Percentiles rank a stretch among this genome's conserved stretches.
These are phyloP conservation scores for Lichtheimia corymbifera DNA, from an alignment of 371 early-diverging fungal genomes.

Conservation along the genomic window DNA sequence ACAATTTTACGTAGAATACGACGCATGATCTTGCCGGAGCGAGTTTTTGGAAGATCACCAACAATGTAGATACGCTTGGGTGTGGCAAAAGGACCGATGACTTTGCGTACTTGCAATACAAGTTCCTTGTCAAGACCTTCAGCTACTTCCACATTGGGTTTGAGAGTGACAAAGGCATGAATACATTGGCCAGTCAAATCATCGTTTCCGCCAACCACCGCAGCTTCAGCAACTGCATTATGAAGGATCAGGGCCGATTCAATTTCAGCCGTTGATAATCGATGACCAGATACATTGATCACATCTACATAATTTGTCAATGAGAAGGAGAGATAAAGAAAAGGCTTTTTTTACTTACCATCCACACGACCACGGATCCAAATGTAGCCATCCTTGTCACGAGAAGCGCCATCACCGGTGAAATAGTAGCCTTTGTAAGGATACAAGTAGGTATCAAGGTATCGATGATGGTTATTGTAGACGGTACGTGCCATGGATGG, in stretches of 20 bases:
- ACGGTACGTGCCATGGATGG: constrained; percentile 95
- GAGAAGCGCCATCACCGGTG: constrained; percentile 87
- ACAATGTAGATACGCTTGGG: constrained; percentile 88
- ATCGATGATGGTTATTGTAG: constrained; percentile 87
- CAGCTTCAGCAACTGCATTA: constrained; percentile 87
- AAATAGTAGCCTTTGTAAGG: constrained; percentile 76
- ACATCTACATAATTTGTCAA: constrained; percentile 60
- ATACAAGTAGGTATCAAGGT: constrained; percentile 86
- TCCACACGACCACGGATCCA: constrained; percentile 95
- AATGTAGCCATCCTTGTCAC: constrained; percentile 91
- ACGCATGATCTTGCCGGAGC: constrained; percentile 97
- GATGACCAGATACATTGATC: constrained; percentile 98
- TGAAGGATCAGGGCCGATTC: constrained; percentile 86
- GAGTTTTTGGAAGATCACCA: constrained; percentile 95
- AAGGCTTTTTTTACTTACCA: constrained; percentile 32
- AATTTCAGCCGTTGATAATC: constrained; percentile 95
- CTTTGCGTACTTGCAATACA: constrained; percentile 79
- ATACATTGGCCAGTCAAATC: constrained; percentile 92
- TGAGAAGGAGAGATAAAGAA: background rate
- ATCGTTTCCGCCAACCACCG: constrained; percentile 92
- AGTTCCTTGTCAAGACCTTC: constrained; percentile 66
- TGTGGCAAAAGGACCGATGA: constrained; percentile 94
- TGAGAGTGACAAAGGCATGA: constrained; percentile 75
- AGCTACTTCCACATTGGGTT: constrained; percentile 50
- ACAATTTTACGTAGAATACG: constrained; percentile 94